Evolutionary conservation across 768 basidiomycete genomes (phyloP).

Genomic region (Rhodotorula taiwanensis): DNA sequence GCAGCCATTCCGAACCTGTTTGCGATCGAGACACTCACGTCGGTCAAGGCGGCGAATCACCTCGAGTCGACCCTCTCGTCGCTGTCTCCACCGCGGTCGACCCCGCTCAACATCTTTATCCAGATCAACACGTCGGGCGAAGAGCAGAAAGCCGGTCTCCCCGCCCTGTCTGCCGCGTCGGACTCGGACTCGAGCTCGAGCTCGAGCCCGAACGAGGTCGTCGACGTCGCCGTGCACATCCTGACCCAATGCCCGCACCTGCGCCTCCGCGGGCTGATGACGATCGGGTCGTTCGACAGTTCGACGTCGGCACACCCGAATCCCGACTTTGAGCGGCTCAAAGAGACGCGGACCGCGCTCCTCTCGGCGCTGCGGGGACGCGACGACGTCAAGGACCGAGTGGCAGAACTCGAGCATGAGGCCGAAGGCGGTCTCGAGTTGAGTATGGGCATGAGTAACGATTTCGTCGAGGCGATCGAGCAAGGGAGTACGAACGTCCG

Average conservation of each 20-base stretch:
- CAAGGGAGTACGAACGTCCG: conserved; percentile 81
- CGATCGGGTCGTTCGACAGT: conserved; percentile 76
- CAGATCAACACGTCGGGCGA: conserved; percentile 97
- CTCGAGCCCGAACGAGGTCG: conserved; percentile 51
- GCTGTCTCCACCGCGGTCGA: conserved; percentile 78
- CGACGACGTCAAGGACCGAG: conserved; percentile 18
- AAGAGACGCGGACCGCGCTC: conserved; percentile 16
- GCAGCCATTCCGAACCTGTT: conserved; percentile 81
- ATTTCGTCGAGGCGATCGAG: conserved; percentile 77
- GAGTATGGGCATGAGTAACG: conserved; percentile 92
- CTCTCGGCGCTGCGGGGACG: conserved; percentile 2
- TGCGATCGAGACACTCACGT: conserved; percentile 76
- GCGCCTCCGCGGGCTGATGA: conserved; percentile 83
- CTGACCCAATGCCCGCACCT: conserved; percentile 66
- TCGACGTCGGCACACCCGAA: conserved; percentile 54
- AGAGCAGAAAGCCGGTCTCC: conserved; percentile 75
- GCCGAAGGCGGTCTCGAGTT: conserved; percentile 44
- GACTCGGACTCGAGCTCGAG: conserved; percentile 7
- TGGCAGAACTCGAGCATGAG: conserved; percentile 18
- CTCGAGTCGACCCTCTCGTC: conserved; percentile 62
- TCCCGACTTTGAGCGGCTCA: conserved; percentile 62
- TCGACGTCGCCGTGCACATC: conserved; percentile 64
- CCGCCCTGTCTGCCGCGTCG: conserved; percentile 50
- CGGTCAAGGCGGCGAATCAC: conserved; percentile 67
- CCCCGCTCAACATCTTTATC: conserved; percentile 70